Percentiles rank a stretch among this genome's conserved stretches.
phyloP scores from a whole-genome alignment of 805 yeast genomes.

The Maudiozyma serrabonitensis region DNA sequence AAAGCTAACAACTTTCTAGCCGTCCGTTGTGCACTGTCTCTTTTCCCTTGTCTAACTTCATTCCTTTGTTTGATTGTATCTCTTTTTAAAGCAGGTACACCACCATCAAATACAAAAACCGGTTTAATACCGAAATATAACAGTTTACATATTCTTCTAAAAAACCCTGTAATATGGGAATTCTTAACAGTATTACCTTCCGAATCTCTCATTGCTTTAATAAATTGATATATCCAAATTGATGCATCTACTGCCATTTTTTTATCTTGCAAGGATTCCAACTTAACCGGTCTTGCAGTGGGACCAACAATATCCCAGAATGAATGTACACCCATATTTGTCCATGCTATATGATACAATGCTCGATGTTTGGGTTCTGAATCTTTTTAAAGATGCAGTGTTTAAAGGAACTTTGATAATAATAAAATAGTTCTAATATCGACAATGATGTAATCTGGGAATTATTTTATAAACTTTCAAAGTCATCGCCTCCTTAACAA shows the following conservation, averaged over 20 bases:
- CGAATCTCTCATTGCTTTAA: slow-evolving; percentile 85
- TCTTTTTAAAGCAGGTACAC: slow-evolving; percentile 75
- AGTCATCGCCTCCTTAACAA: no score
- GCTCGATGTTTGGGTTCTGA: no score
- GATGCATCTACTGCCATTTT: slow-evolving; percentile 93
- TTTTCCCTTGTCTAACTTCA: slow-evolving; percentile 63
- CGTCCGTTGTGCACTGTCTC: slow-evolving; percentile 58
- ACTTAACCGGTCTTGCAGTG: slow-evolving; percentile 78
- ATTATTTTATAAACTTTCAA: background rate
- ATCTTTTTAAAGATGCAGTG: no score
- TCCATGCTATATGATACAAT: background rate
- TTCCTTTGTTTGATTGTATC: slow-evolving; percentile 67
- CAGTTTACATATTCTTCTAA: slow-evolving; percentile 83
- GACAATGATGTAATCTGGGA: background rate
- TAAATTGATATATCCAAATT: slow-evolving; percentile 94
- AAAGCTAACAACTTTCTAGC: slow-evolving; percentile 75
- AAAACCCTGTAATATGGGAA: slow-evolving; percentile 92
- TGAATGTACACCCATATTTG: slow-evolving; percentile 85
- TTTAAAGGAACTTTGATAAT: background rate
- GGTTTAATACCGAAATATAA: slow-evolving; percentile 81
- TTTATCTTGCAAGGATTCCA: slow-evolving; percentile 74
- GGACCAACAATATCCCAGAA: slow-evolving; percentile 90
- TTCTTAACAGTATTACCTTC: slow-evolving; percentile 69
- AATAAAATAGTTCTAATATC: no score
- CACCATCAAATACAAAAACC: slow-evolving; percentile 91